Evolutionary conservation across 2,329 filamentous ascomycete species (phyloP).

Genomic region (Cordyceps fumosorosea): DNA sequence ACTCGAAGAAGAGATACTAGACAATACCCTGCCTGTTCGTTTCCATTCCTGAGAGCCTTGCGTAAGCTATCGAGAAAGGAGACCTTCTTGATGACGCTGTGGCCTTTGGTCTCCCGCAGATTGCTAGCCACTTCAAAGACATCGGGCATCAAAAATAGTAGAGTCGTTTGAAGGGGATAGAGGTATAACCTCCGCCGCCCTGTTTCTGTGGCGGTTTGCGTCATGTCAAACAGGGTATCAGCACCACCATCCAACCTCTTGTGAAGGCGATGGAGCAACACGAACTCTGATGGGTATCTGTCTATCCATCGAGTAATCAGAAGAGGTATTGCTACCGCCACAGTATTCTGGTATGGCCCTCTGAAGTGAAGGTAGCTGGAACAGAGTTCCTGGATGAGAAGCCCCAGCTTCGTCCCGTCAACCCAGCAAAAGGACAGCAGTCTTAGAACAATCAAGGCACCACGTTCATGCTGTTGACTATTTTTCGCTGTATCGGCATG

Average conservation of each 20-base stretch:
- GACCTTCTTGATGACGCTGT: conserved; percentile 58
- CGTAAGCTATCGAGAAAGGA: conserved; percentile 57
- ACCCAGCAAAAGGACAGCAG: conserved; percentile 60
- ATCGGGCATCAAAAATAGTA: conserved; percentile 59
- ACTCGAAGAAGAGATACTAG: conserved; percentile 56
- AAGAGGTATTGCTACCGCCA: conserved; percentile 56
- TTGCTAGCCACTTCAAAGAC: conserved; percentile 65
- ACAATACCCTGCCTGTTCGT: conserved; percentile 61
- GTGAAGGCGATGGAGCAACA: conserved; percentile 53
- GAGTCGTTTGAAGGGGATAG: conserved; percentile 55
- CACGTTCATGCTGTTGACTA: conserved; percentile 43
- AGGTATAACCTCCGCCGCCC: conserved; percentile 48
- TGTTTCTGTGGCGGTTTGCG: conserved; percentile 53
- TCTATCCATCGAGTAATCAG: conserved; percentile 61
- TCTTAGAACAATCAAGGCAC: conserved; percentile 48
- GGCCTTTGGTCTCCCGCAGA: conserved; percentile 56
- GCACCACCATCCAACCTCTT: conserved; percentile 58
- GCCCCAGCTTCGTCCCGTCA: conserved; percentile 53
- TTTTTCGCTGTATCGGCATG: conserved; percentile 29
- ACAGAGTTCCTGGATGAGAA: conserved; percentile 59
- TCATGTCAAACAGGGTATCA: conserved; percentile 65
- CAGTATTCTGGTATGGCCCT: conserved; percentile 55
- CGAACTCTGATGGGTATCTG: conserved; percentile 57
- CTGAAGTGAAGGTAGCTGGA: conserved; percentile 61
- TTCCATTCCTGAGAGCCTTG: conserved; percentile 57